Percentiles rank a stretch among this genome's conserved stretches.
These are phyloP conservation scores for Chlorella sp. DNA, from an alignment of 139 green algal species.

Conservation along the genomic window DNA sequence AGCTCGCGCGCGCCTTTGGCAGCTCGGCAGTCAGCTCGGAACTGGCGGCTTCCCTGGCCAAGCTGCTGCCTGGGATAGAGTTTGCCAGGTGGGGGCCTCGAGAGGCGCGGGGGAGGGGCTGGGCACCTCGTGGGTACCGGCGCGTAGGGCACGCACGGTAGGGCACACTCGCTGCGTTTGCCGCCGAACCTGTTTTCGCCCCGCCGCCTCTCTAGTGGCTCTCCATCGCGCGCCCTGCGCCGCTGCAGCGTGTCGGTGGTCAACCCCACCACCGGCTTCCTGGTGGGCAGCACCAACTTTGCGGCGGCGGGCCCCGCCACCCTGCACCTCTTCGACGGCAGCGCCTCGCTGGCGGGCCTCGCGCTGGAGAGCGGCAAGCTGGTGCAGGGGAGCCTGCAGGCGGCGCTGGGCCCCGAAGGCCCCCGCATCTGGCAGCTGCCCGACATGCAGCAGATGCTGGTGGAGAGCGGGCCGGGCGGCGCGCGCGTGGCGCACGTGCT, in stretches of 20 bases:
- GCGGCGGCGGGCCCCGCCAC: constrained; percentile 12
- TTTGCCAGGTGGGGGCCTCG: neutral
- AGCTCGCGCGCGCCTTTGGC: too few species aligned
- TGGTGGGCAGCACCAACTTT: neutral
- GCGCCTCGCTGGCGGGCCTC: neutral
- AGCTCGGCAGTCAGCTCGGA: neutral
- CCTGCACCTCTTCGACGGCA: constrained; percentile 11
- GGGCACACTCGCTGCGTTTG: too few species aligned
- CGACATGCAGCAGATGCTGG: constrained; percentile 17
- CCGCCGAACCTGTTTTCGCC: too few species aligned
- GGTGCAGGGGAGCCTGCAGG: constrained; percentile 4
- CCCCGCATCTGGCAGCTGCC: neutral
- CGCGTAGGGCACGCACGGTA: too few species aligned
- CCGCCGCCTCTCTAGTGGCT: too few species aligned
- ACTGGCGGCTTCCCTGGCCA: neutral
- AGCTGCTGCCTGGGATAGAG: neutral
- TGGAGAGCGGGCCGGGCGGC: too few species aligned
- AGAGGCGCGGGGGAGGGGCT: too few species aligned
- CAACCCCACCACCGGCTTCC: neutral
- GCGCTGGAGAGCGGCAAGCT: neutral
- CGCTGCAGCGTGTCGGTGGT: constrained; percentile 16
- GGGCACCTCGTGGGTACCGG: too few species aligned
- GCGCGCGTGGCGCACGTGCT: constrained; percentile 12
- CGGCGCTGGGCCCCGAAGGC: too few species aligned
- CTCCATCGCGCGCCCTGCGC: too few species aligned